Evolutionary conservation across 345 rosid species (phyloP), one percentile per base, ranked within the genome.

Genomic region (Hypericum perforatum): DNA sequence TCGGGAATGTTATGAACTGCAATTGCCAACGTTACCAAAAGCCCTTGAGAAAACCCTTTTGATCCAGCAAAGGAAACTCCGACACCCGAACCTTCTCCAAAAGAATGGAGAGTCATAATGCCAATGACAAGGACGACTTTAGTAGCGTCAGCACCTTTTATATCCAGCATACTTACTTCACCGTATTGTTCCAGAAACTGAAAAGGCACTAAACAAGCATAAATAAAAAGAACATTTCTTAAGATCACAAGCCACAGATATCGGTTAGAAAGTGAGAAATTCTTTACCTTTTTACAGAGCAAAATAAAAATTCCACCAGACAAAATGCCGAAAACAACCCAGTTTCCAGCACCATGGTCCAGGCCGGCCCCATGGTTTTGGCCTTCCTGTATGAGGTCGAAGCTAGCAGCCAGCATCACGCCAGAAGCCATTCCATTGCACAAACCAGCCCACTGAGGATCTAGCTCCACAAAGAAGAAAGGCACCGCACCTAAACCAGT

Each of bases 361-460:
- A 22, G 32, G 32, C 32, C 32, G 1, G 32, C 32, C 1, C 32
- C 32, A 22, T 22, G 32, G 32, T 22, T 22, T 63, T 86, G 95
- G 37, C 99, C 99, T 62, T 94, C 99, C 77, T 84, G 91, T 29
- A 94, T 67, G 59, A 94, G 95, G 69, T 94, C 99, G 62, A 94
- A 94, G 73, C 99, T 94, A 45, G 99, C 99, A 11, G 97, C 99
- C 81, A 94, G 70, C 99, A 94, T 94, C 60, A 94, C 99, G 65
- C 96, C 99, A 66, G 96, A 87, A 9, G 99, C 99, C 99, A 89
- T 89, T 68, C 99, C 99, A 73, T 84, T 84, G 85, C 99, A 94
- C 63, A 94, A 65, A 36, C 99, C 97, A 67, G 89, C 97, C 99
- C 99, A 89, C n/a, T 84, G 89, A 58, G 85, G 88, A 67, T 81